Evolutionary conservation across 129 eudicot species (phyloP).

Genomic region (Daucus carota): DNA sequence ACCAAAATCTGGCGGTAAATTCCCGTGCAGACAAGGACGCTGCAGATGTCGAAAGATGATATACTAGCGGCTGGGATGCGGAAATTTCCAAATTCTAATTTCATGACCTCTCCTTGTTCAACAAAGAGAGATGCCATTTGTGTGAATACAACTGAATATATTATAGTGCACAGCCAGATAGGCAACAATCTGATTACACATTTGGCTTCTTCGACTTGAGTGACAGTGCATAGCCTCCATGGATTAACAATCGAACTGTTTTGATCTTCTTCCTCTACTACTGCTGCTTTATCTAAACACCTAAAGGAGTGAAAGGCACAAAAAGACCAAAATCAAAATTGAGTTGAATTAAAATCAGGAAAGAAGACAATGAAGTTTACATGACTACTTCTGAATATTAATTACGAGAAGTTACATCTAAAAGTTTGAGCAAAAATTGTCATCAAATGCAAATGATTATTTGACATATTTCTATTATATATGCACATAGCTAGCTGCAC

Average conservation of each 20-base stretch:
- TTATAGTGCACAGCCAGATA: slow-evolving; percentile 72
- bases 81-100: slow-evolving; percentile 38
- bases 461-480: too few species aligned
- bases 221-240: slow-evolving; percentile 60
- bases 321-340: not conserved
- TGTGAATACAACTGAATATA: slow-evolving; percentile 54
- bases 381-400: not conserved
- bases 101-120: slow-evolving; percentile 77
- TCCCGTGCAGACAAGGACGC: slow-evolving; percentile 8
- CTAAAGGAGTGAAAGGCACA: not conserved
- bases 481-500: not conserved
- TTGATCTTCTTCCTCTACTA: slow-evolving; percentile 11
- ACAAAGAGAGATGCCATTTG: slow-evolving; percentile 70
- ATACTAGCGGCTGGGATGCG: slow-evolving; percentile 76
- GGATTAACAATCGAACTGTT: slow-evolving; percentile 3
- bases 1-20: slow-evolving; percentile 9
- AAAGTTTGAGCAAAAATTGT: not conserved
- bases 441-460: not conserved
- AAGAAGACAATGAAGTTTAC: not conserved
- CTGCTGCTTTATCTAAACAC: slow-evolving; percentile 30
- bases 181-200: slow-evolving; percentile 56
- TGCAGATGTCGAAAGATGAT: slow-evolving; percentile 51
- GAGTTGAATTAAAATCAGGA: not conserved
- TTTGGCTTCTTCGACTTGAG: slow-evolving; percentile 81
- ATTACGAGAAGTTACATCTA: not conserved